Base-by-base conservation (phyloP, 495 filamentous ascomycete species). In the Trypethelium eluteriae region DNA sequence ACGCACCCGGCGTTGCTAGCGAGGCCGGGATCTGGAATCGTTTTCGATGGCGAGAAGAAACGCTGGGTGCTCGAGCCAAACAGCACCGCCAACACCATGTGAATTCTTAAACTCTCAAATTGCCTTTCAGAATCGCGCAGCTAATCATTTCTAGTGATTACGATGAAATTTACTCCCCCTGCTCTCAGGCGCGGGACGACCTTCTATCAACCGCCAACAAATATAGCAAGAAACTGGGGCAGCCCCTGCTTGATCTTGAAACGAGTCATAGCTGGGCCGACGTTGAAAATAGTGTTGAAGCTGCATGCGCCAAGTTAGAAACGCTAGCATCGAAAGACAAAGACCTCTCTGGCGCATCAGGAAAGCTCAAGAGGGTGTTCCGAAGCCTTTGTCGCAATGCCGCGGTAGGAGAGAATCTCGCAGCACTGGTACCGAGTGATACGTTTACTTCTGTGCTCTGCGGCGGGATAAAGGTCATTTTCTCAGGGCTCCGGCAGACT, bases 361-460 rank as follows among this genome's bases (percentile, higher is more conserved):
- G 49, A 53, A 14, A 53, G 49, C 49, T 53, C 5, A 53, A 53
- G 2, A 9, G 49, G 10, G 49, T n/a, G 5, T 53, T 53, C 49
- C 11, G 49, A 25, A 25, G 49, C 49, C 49, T 53, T 53, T 53
- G 49, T 25, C 49, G 49, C 49, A 25, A 14, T n/a, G 18, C 49
- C 18, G 49, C 1, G 1, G 16, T 2, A 53, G 49, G 49, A 53
- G 49, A 53, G 10, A 53, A 11, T n/a, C 49, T 53, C 5, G 11
- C 18, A n/a, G 49, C 49, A 5, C 18, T 53, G 49, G 16, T 53
- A 9, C 49, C 49, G 2, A 53, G 2, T 25, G 12, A 53, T 14
- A 14, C 49, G 5, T 53, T 53, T n/a, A 53, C 49, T 5, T 53
- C 49, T 53, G 49, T 53, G 49, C 49, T 53, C 11, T 53, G 49